phyloP scores from a whole-genome alignment of 805 yeast genomes.

The Blastobotrys parvus region DNA sequence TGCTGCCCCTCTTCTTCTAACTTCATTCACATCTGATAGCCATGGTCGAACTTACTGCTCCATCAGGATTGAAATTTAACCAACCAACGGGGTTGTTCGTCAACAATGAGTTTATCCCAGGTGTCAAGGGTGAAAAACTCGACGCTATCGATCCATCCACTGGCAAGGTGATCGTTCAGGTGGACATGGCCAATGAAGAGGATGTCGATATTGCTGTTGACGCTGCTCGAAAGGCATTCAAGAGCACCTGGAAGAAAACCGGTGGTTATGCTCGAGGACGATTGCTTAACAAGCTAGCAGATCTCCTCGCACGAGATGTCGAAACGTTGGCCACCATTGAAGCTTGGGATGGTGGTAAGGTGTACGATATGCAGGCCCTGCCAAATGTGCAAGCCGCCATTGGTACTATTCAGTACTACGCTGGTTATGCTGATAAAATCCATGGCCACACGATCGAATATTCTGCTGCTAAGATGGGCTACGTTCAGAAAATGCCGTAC shows the following conservation, averaged over 20 bases:
- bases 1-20: no score
- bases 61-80: conserved; percentile 44
- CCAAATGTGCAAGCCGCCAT: conserved; percentile 29
- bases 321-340: conserved; percentile 75
- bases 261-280: conserved; percentile 39
- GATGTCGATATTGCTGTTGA: conserved; percentile 76
- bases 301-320: conserved; percentile 61
- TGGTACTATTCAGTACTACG: conserved; percentile 52
- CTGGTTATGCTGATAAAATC: conserved; percentile 69
- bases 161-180: conserved; percentile 52
- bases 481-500: conserved; percentile 58
- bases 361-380: conserved; percentile 26
- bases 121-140: conserved; percentile 51
- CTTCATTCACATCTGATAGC: no score
- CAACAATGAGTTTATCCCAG: conserved; percentile 64
- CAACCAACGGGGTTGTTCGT: conserved; percentile 89
- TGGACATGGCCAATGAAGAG: conserved; percentile 65
- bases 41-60: conserved; percentile 7
- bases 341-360: conserved; percentile 85
- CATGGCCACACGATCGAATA: conserved; percentile 47
- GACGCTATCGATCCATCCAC: conserved; percentile 39
- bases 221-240: conserved; percentile 75
- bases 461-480: conserved; percentile 51
- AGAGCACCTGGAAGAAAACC: conserved; percentile 9
- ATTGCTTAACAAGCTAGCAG: conserved; percentile 65